Conservation (phyloP, 208 protist species). For the Trypanosoma vivax region DNA sequence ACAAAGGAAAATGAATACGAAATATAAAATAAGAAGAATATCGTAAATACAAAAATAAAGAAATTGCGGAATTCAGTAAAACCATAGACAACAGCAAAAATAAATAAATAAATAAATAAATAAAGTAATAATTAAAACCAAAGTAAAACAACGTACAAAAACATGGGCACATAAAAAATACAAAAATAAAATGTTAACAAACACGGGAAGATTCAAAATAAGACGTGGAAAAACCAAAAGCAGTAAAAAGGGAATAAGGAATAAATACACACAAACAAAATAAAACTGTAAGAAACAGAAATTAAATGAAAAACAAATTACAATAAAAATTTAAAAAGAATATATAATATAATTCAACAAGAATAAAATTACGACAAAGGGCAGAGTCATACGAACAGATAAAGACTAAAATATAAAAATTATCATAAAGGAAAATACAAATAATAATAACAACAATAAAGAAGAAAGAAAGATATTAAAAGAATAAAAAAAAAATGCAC, state of each 20-base stretch:
- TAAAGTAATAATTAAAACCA: conserved; percentile 6
- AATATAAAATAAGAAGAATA: background rate
- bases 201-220: background rate
- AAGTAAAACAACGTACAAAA: conserved; percentile 4
- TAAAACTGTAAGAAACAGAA: too few species aligned
- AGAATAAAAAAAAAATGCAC: conserved; percentile 7
- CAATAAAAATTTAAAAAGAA: too few species aligned
- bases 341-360: too few species aligned
- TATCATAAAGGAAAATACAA: conserved; percentile 3
- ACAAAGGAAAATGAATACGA: background rate
- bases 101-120: conserved; percentile 2
- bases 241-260: background rate
- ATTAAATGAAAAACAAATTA: too few species aligned
- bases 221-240: conserved; percentile 5
- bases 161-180: background rate
- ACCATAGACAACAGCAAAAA: background rate
- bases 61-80: background rate
- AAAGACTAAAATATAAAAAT: conserved; percentile 1
- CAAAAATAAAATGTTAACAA: conserved; percentile 11
- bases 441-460: conserved; percentile 1
- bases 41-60: background rate
- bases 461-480: conserved; percentile 6
- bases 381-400: too few species aligned
- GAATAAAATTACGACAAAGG: too few species aligned
- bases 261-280: too few species aligned